Evolutionary conservation across 2,329 filamentous ascomycete species (phyloP).

Genomic region (Fusarium begoniae): DNA sequence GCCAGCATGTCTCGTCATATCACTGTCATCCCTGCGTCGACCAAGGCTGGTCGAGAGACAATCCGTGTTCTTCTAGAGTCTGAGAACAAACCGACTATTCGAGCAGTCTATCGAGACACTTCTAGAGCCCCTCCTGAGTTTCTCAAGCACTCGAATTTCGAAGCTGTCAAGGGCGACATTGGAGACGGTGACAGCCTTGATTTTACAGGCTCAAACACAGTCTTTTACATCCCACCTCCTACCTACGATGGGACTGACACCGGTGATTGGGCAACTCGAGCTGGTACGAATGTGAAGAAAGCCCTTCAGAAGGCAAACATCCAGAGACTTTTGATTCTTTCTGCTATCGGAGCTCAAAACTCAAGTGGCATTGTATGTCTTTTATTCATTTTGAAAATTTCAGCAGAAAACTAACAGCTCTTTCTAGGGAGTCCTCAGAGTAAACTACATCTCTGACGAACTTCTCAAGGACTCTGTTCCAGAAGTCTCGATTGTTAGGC

Average conservation of each 20-base stretch:
- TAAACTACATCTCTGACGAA: constrained; percentile 37
- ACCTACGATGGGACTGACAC: constrained; percentile 38
- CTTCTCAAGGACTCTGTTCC: constrained; percentile 32
- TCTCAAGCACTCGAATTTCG: constrained; percentile 40
- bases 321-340: constrained; percentile 40
- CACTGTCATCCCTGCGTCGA: constrained; percentile 47
- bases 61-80: constrained; percentile 42
- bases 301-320: constrained; percentile 30
- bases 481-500: constrained; percentile 32
- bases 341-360: constrained; percentile 44
- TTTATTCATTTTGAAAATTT: neutral
- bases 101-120: constrained; percentile 45
- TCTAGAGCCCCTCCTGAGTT: constrained; percentile 46
- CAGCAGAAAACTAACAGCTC: neutral
- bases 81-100: constrained; percentile 31
- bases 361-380: constrained; percentile 44
- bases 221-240: constrained; percentile 49
- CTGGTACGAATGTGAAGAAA: constrained; percentile 30
- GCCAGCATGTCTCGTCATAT: constrained; percentile 44
- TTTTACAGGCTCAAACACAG: constrained; percentile 43
- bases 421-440: constrained; percentile 38
- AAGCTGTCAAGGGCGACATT: constrained; percentile 46
- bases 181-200: constrained; percentile 37
- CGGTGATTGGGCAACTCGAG: constrained; percentile 35
- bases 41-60: constrained; percentile 44